Percentiles rank a stretch among this genome's conserved stretches.
These are phyloP conservation scores for Steccherinum ochraceum DNA, from an alignment of 768 basidiomycete species.

Conservation along the genomic window DNA sequence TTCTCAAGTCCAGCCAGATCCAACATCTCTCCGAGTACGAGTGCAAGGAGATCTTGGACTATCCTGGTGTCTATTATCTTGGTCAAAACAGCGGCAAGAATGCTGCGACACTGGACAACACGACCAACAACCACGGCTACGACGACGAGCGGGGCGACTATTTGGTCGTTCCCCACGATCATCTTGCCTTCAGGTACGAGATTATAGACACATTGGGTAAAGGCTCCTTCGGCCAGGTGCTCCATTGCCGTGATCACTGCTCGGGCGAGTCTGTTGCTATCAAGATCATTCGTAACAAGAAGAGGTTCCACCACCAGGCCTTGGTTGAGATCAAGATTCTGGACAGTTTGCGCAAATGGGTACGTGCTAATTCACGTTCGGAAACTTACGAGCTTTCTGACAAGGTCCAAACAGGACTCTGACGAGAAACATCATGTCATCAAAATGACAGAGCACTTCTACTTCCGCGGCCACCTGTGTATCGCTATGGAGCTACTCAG, in stretches of 20 bases:
- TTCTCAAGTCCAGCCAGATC: constrained; percentile 59
- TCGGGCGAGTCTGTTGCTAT: constrained; percentile 96
- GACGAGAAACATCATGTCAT: constrained; percentile 97
- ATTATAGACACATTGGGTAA: constrained; percentile 89
- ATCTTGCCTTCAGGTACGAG: constrained; percentile 97
- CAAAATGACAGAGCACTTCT: constrained; percentile 98
- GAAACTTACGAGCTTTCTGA: background rate
- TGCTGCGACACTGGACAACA: constrained; percentile 60
- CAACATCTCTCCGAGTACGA: constrained; percentile 83
- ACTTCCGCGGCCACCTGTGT: constrained; percentile 95
- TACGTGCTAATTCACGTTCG: constrained; percentile 31
- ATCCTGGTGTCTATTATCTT: constrained; percentile 73
- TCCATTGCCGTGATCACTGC: constrained; percentile 91
- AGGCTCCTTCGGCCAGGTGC: constrained; percentile 96
- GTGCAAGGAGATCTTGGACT: constrained; percentile 86
- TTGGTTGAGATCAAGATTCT: constrained; percentile 99
- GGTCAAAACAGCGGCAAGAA: constrained; percentile 84
- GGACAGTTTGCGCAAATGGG: constrained; percentile 97
- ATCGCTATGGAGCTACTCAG: constrained; percentile 97
- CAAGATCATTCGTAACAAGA: constrained; percentile 99
- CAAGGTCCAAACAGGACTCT: constrained; percentile 54
- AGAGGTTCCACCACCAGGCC: constrained; percentile 97
- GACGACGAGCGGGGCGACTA: constrained; percentile 99
- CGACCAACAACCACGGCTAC: constrained; percentile 88
- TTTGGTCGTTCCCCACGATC: constrained; percentile 82